Base-by-base conservation (phyloP, 129 eudicot species). In the Mikania micrantha region DNA sequence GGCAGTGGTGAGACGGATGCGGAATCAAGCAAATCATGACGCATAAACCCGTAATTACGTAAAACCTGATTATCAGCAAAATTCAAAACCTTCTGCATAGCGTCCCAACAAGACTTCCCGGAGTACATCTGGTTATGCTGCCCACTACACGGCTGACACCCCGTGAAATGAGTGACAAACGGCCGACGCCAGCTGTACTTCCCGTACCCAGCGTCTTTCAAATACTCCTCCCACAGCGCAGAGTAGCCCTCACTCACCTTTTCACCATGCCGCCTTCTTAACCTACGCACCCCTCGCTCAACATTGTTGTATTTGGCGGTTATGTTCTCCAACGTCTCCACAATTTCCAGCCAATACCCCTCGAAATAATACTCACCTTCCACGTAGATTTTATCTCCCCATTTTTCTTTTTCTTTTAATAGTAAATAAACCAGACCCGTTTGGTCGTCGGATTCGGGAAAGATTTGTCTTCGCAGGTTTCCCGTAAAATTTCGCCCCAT, bases 91-190 rank as follows among this genome's bases (percentile, higher is more conserved):
- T 47, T 84, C 25, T 52, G 67, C 97, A 91, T 91, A 15, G 87
- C 85, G 7, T 80, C 85, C 73, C 77, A 81, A 27, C 97, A 91
- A 24, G 62, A 78, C 41, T 78, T 74, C 1, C 84, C 82, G 0
- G 85, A 72, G n/a, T 88, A 91, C 84, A 79, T 63, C 74, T 77
- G 80, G 25, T 91, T 85, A 40, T 88, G 97, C 41, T 59, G 68
- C 66, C 97, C 97, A 32, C 93, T 91, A 38, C 97, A 91, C 9
- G 94, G 94, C 77, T 88, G 88, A 60, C 97, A 91, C 19, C 97
- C 97, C 13, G 97, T 91, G 56, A 91, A 91, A 53, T 91, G 97
- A 0, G 97, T 91, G 34, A 91, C 76, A 63, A 91, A 91, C 66
- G 97, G 96, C 73, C 96, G 44, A 39, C 94, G 73, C 88, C 82